Percentiles rank a stretch among this genome's conserved stretches.
phyloP scores from a whole-genome alignment of 1,284 basidiomycete species.

The Leccinum idahoense region DNA sequence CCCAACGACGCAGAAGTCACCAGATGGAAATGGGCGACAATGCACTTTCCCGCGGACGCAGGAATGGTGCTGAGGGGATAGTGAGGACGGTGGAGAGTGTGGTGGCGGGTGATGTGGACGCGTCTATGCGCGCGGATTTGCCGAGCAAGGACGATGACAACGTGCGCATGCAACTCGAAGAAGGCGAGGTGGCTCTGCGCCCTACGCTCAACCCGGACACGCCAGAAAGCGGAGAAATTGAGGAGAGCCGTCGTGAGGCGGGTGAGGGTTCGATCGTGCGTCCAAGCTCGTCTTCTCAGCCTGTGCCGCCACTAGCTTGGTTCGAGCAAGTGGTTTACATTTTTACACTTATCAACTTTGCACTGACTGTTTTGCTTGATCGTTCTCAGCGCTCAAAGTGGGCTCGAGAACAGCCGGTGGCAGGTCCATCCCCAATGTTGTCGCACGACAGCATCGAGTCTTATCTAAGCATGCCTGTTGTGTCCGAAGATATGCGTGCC shows the following conservation, averaged over 20 bases:
- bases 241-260: background rate
- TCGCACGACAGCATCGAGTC: too few species aligned
- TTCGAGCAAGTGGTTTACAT: too few species aligned
- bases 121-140: background rate
- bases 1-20: background rate
- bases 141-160: background rate
- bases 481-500: too few species aligned
- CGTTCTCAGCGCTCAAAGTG: too few species aligned
- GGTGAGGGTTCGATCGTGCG: background rate
- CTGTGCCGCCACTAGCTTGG: too few species aligned
- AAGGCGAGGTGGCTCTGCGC: constrained; percentile 17
- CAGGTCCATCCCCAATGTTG: too few species aligned
- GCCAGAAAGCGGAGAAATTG: background rate
- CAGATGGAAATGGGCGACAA: background rate
- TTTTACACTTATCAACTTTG: too few species aligned
- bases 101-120: background rate
- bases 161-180: constrained; percentile 11
- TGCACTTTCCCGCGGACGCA: background rate
- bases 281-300: background rate
- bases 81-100: background rate
- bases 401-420: too few species aligned
- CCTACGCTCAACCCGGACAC: background rate
- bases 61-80: background rate
- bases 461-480: too few species aligned
- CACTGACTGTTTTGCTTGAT: too few species aligned